Conservation (phyloP, 2,329 filamentous ascomycete species). For the Penicillium corylophilum region DNA sequence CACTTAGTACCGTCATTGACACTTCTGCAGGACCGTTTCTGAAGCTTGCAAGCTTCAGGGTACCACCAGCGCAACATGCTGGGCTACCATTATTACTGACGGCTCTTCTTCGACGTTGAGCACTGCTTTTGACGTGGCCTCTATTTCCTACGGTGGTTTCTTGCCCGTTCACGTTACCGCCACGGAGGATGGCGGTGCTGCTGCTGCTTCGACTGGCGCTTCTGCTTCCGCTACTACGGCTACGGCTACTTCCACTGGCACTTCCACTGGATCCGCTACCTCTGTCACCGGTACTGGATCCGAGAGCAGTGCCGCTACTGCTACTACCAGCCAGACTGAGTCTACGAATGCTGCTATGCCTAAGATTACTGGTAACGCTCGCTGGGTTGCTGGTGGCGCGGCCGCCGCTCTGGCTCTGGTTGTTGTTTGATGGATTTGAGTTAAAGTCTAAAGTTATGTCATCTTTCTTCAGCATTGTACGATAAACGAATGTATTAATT, state of each 20-base stretch:
- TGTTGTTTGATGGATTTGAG: background rate
- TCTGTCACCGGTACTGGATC: slow-evolving; percentile 1
- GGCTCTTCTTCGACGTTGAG: background rate
- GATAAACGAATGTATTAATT: background rate
- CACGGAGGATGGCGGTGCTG: background rate
- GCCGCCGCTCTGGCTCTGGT: slow-evolving; percentile 13
- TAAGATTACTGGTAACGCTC: slow-evolving; percentile 12
- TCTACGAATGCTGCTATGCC: slow-evolving; percentile 17
- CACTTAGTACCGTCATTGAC: background rate
- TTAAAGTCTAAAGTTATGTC: background rate
- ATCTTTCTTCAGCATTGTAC: background rate
- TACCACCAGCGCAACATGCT: slow-evolving; percentile 1
- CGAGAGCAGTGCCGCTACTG: background rate
- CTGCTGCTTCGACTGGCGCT: slow-evolving; percentile 7
- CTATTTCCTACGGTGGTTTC: slow-evolving; percentile 4
- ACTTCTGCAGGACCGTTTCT: background rate
- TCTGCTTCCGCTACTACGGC: background rate
- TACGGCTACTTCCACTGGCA: background rate
- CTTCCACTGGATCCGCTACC: background rate
- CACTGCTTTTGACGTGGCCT: background rate
- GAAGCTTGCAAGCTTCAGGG: slow-evolving; percentile 6
- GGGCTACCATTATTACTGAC: background rate
- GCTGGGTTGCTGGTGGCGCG: slow-evolving; percentile 17
- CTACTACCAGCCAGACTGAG: slow-evolving; percentile 4
- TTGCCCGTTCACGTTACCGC: slow-evolving; percentile 8